These are phyloP conservation scores for Boletus rex-veris DNA, from an alignment of 768 basidiomycete genomes.

Conservation along the genomic window DNA sequence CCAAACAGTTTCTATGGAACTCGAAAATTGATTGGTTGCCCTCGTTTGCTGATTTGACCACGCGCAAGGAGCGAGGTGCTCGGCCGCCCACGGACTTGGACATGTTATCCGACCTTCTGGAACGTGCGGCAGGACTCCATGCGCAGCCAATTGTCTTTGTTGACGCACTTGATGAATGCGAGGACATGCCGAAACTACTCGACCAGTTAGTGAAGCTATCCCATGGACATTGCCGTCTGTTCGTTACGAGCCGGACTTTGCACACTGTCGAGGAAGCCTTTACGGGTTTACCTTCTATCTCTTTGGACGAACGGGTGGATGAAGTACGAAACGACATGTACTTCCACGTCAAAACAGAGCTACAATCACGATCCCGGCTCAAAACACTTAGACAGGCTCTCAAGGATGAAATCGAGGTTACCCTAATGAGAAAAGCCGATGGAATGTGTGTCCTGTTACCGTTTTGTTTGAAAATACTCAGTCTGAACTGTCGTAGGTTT, in stretches of 20 bases:
- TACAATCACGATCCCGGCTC: not conserved
- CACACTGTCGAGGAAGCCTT: too few relatives aligned
- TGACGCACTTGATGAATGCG: constrained; percentile 15
- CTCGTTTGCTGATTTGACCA: not conserved
- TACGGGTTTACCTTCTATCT: not conserved
- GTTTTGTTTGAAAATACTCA: not conserved
- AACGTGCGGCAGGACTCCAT: not conserved
- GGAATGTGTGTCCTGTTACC: not conserved
- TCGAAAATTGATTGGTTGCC: not conserved
- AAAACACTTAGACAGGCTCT: not conserved
- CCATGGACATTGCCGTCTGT: not conserved
- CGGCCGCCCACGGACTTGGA: not conserved
- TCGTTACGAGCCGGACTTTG: not conserved
- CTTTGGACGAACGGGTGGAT: not conserved
- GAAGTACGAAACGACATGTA: too few relatives aligned
- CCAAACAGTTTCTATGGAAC: not conserved
- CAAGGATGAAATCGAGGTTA: not conserved
- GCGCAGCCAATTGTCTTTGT: constrained; percentile 1
- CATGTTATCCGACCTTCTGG: not conserved
- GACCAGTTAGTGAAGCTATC: not conserved
- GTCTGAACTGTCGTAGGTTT: not conserved
- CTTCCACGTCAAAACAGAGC: too few relatives aligned
- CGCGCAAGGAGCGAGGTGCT: constrained; percentile 1
- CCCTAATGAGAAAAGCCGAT: not conserved
- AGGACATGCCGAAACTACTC: not conserved